These are phyloP conservation scores for Pseudopyricularia cyperi DNA, from an alignment of 2,329 filamentous ascomycete species.

Conservation along the genomic window DNA sequence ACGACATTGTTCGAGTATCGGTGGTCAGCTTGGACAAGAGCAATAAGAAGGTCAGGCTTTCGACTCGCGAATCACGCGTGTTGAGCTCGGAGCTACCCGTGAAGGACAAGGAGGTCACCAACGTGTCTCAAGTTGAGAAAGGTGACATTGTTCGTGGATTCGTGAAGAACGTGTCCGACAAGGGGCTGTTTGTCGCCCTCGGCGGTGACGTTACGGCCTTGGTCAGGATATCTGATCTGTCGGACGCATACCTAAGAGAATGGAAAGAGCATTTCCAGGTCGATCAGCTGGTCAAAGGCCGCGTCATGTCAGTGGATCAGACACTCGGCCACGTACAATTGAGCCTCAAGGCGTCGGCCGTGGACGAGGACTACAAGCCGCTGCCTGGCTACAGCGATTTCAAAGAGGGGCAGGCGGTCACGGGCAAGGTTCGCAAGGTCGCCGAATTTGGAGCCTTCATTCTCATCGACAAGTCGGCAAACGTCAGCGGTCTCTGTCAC, in stretches of 20 bases:
- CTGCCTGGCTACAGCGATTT: constrained; percentile 66
- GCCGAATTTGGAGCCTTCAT: constrained; percentile 95
- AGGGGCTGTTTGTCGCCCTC: constrained; percentile 75
- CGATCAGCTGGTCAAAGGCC: constrained; percentile 83
- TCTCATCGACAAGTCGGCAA: constrained; percentile 71
- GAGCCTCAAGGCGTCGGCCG: constrained; percentile 72
- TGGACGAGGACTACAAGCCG: constrained; percentile 67
- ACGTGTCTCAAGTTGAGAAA: constrained; percentile 54
- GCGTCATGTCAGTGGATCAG: constrained; percentile 60
- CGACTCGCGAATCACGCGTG: constrained; percentile 74
- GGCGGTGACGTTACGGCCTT: constrained; percentile 72
- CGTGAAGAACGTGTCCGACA: constrained; percentile 78
- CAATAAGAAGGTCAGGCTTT: constrained; percentile 77
- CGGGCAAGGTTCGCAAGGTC: constrained; percentile 83
- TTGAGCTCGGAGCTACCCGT: constrained; percentile 74
- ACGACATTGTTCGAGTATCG: constrained; percentile 79
- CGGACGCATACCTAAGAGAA: constrained; percentile 83
- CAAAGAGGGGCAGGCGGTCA: constrained; percentile 67
- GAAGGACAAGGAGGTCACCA: constrained; percentile 66
- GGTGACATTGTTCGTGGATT: constrained; percentile 83
- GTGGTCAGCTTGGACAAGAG: constrained; percentile 65
- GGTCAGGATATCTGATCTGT: constrained; percentile 77
- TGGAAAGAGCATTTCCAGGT: constrained; percentile 86
- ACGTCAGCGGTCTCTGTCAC: constrained; percentile 88
- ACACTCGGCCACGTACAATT: constrained; percentile 64